Percentiles rank a stretch among this genome's conserved stretches.
phyloP scores from a whole-genome alignment of 768 basidiomycete species.

The Floccularia luteovirens region DNA sequence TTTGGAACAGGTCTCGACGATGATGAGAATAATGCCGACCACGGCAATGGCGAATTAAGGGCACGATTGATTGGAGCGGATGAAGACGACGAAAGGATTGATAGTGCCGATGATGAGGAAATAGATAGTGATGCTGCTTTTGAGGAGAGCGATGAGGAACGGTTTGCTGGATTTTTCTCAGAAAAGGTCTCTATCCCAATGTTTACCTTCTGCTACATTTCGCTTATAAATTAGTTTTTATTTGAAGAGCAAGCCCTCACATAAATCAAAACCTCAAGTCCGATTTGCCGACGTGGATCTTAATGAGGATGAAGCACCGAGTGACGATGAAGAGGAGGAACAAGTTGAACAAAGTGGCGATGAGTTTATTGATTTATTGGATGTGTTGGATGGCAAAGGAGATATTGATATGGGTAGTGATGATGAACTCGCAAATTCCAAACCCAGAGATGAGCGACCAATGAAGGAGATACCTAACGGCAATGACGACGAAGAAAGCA shows the following conservation, averaged over 20 bases:
- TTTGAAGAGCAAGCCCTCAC: slow-evolving; percentile 14
- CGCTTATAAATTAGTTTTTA: slow-evolving; percentile 11
- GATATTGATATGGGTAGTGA: slow-evolving; percentile 35
- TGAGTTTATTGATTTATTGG: slow-evolving; percentile 57
- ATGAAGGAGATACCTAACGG: slow-evolving; percentile 1
- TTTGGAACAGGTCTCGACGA: slow-evolving; percentile 33
- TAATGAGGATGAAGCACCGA: slow-evolving; percentile 46
- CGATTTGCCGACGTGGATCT: slow-evolving; percentile 55
- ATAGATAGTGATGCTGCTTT: slow-evolving; percentile 82
- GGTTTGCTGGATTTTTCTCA: slow-evolving; percentile 59
- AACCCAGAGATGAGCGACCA: slow-evolving; percentile 11
- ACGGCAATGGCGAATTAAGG: slow-evolving; percentile 24
- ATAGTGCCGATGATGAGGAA: slow-evolving; percentile 75
- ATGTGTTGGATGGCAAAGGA: slow-evolving; percentile 58
- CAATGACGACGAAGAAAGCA: slow-evolving; percentile 16
- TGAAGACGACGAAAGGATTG: slow-evolving; percentile 45
- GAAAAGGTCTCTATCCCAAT: slow-evolving; percentile 25
- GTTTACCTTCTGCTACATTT: slow-evolving; percentile 1
- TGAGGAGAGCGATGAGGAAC: slow-evolving; percentile 76
- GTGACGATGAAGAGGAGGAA: slow-evolving; percentile 38
- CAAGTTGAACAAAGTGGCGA: slow-evolving; percentile 32
- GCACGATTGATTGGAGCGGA: slow-evolving; percentile 47
- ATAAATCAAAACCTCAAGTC: slow-evolving; percentile 24
- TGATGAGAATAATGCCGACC: slow-evolving; percentile 30
- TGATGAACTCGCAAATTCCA: slow-evolving; percentile 24